Conservation (phyloP, 148 eudicot species). For the Silene uniflora region DNA sequence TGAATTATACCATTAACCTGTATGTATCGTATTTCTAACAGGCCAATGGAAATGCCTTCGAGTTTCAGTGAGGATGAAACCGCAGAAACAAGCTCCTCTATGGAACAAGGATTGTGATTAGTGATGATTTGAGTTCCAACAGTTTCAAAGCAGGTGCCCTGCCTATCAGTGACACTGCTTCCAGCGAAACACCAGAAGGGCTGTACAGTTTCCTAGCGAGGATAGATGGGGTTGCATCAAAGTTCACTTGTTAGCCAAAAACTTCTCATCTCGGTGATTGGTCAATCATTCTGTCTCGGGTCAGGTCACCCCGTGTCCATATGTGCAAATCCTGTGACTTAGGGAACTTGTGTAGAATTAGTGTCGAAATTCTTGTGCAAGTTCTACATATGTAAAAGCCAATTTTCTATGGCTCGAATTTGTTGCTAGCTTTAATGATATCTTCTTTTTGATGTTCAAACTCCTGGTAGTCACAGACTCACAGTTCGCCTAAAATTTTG, state of each 20-base stretch:
- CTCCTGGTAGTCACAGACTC: background rate
- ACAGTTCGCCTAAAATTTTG: background rate
- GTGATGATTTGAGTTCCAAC: background rate
- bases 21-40: constrained; percentile 21
- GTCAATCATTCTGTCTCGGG: constrained; percentile 23
- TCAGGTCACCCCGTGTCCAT: constrained; percentile 11
- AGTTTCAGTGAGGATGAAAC: constrained; percentile 88
- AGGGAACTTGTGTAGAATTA: constrained; percentile 17
- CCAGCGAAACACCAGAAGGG: constrained; percentile 7
- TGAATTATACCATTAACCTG: background rate
- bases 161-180: background rate
- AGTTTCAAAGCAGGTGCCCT: constrained; percentile 7
- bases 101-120: constrained; percentile 27
- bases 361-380: constrained; percentile 4
- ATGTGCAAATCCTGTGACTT: background rate
- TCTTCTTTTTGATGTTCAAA: background rate
- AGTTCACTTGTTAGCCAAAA: background rate
- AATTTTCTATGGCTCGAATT: constrained; percentile 7
- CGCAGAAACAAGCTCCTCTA: constrained; percentile 68
- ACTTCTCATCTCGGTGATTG: background rate
- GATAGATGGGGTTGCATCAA: constrained; percentile 4
- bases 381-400: constrained; percentile 2
- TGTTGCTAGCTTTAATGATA: background rate
- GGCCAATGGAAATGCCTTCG: constrained; percentile 58
- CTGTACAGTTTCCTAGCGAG: constrained; percentile 23